phyloP scores from a whole-genome alignment of 1,139 yeast genomes.

The Yarrowia galli region DNA sequence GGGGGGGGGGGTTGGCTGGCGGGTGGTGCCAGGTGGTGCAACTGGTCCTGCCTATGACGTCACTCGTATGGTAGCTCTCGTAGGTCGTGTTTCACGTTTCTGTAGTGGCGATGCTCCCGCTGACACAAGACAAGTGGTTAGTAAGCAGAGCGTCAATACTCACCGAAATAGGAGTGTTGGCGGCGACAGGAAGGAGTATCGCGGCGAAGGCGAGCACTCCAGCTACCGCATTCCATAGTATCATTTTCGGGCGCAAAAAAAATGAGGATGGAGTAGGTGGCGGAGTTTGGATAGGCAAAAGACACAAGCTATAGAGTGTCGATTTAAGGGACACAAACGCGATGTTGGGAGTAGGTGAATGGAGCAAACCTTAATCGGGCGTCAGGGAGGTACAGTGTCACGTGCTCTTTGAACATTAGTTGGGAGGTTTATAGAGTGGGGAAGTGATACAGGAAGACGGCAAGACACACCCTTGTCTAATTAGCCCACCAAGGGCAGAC shows the following conservation, averaged over 20 bases:
- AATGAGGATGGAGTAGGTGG: not conserved
- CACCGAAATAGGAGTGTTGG: slow-evolving; percentile 7
- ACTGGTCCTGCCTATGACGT: slow-evolving; percentile 1
- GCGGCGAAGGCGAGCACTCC: not conserved
- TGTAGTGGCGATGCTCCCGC: no score
- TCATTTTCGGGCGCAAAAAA: slow-evolving; percentile 12
- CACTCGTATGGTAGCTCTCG: no score
- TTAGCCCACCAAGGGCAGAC: no score
- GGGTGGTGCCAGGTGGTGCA: not conserved
- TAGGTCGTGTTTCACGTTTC: not conserved
- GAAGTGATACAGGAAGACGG: not conserved
- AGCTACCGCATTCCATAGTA: slow-evolving; percentile 5
- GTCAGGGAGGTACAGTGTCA: not conserved
- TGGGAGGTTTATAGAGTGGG: not conserved
- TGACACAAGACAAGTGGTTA: not conserved
- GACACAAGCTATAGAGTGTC: not conserved
- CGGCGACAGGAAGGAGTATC: not conserved
- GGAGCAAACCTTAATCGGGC: not conserved
- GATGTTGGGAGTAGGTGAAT: slow-evolving; percentile 3
- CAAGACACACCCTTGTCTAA: no score
- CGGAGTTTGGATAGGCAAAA: not conserved
- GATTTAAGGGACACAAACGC: slow-evolving; percentile 19
- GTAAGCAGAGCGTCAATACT: not conserved
- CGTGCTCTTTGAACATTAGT: not conserved
- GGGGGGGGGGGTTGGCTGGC: not conserved